phyloP scores from a whole-genome alignment of 1,284 basidiomycete genomes.

The Cryptococcus sp. region DNA sequence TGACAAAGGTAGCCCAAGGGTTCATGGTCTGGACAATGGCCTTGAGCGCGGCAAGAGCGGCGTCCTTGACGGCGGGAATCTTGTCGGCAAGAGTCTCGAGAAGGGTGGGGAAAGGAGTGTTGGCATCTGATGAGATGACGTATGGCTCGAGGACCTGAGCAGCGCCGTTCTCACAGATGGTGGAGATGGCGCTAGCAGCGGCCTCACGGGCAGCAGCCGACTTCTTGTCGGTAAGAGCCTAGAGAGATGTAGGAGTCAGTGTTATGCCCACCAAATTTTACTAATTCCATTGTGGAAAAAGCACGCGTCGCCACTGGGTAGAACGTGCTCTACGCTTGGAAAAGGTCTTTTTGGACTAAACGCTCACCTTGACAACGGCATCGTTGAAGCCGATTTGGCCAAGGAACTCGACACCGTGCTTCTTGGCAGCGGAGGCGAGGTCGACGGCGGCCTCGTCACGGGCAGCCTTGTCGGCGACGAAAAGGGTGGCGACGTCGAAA shows the following conservation, averaged over 20 bases:
- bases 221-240: constrained; percentile 62
- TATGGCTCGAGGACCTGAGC: constrained; percentile 85
- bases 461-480: constrained; percentile 55
- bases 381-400: constrained; percentile 73
- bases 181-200: constrained; percentile 51
- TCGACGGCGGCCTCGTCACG: constrained; percentile 69
- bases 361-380: constrained; percentile 69
- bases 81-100: constrained; percentile 90
- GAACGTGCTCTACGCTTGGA: neutral
- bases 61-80: constrained; percentile 67
- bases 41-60: constrained; percentile 82
- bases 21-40: constrained; percentile 79
- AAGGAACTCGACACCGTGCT: constrained; percentile 82
- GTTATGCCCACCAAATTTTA: neutral
- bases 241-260: constrained; percentile 7
- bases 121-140: constrained; percentile 71
- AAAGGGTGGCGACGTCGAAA: constrained; percentile 53
- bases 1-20: constrained; percentile 81
- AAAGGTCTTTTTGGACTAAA: neutral
- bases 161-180: constrained; percentile 72
- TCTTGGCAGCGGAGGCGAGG: constrained; percentile 73
- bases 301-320: constrained; percentile 17
- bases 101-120: constrained; percentile 75
- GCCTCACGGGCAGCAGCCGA: constrained; percentile 54
- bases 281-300: neutral